Evolutionary conservation across 2,329 filamentous ascomycete genomes (phyloP).

Genomic region (Didymella lethalis): DNA sequence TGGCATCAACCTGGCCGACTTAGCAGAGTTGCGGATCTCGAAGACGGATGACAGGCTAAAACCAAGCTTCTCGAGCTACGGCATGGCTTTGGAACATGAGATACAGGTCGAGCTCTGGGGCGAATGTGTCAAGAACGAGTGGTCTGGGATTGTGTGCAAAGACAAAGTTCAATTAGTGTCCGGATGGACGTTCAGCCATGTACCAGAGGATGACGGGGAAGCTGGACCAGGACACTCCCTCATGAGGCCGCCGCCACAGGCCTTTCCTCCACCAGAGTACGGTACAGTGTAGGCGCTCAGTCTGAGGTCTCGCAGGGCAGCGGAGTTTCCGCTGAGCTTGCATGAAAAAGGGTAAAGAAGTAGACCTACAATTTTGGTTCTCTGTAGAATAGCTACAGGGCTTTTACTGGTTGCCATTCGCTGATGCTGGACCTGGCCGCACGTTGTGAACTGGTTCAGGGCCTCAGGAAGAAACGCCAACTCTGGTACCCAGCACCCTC

Average conservation of each 20-base stretch:
- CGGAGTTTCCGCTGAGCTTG: neutral
- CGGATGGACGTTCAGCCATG: constrained; percentile 14
- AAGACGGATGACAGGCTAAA: constrained; percentile 14
- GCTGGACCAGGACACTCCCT: neutral
- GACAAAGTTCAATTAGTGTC: constrained; percentile 32
- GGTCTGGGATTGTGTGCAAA: constrained; percentile 25
- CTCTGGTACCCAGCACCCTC: neutral
- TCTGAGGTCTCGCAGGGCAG: neutral
- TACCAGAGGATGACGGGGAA: neutral
- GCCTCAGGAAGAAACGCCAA: neutral
- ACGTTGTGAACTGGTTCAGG: neutral
- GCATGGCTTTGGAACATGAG: constrained; percentile 33
- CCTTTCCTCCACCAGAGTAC: constrained; percentile 20
- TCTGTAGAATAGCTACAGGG: neutral
- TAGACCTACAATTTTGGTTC: neutral
- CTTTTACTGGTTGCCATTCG: neutral
- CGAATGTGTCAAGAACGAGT: constrained; percentile 39
- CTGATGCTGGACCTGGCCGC: neutral
- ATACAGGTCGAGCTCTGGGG: constrained; percentile 38
- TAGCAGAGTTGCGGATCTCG: constrained; percentile 19
- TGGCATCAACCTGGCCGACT: constrained; percentile 24
- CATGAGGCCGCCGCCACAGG: constrained; percentile 10
- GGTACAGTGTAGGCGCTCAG: constrained; percentile 1
- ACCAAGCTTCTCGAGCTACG: constrained; percentile 41
- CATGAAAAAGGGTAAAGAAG: neutral